These are phyloP conservation scores for Hypoxylon sp. DNA, from an alignment of 2,329 filamentous ascomycete species.

Conservation along the genomic window DNA sequence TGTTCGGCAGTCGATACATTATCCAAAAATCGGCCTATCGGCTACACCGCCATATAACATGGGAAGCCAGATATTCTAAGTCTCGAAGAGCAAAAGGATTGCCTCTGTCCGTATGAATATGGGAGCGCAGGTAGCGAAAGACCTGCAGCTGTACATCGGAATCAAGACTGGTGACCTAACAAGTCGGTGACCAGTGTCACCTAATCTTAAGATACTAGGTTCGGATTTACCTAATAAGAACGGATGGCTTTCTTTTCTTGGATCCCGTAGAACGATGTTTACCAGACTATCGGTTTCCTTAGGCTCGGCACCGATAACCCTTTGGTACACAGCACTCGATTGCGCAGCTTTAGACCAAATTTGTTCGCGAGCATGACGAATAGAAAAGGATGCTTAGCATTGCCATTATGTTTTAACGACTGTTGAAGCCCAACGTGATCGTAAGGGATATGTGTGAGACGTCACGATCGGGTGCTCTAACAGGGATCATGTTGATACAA, in stretches of 20 bases:
- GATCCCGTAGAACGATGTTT: background rate
- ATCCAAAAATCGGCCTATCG: background rate
- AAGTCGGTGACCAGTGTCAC: background rate
- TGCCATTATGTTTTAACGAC: background rate
- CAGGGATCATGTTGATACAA: background rate
- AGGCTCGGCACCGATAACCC: background rate
- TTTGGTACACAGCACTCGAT: background rate
- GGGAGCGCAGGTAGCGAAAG: background rate
- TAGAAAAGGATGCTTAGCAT: conserved; percentile 1
- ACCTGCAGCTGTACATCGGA: background rate
- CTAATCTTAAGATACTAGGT: too few species aligned
- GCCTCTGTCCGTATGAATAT: background rate
- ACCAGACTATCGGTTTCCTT: background rate
- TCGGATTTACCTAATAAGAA: background rate
- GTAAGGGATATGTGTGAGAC: background rate
- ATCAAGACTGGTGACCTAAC: background rate
- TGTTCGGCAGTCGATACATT: background rate
- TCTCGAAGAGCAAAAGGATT: background rate
- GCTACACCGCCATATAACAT: background rate
- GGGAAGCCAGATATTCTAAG: background rate
- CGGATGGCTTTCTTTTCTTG: background rate
- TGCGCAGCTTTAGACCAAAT: background rate
- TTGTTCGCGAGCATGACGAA: background rate
- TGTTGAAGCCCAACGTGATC: background rate
- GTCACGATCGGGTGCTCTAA: background rate